Conservation (phyloP, 371 early-diverging fungal species). For the Dinochytrium kinnereticum region DNA sequence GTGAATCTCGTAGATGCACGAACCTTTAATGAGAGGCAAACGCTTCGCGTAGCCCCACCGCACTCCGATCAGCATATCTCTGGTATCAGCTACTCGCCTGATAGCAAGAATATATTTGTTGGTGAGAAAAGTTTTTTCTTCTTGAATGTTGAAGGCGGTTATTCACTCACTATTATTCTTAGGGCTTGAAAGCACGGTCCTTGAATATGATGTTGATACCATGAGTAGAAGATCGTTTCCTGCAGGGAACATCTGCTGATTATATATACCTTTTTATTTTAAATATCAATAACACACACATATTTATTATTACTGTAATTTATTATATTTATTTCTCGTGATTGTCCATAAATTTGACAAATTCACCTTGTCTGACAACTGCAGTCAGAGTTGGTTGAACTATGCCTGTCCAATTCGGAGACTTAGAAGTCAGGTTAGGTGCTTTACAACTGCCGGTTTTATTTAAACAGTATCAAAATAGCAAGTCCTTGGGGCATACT, state of each 20-base stretch:
- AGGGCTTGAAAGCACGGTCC: slow-evolving; percentile 54
- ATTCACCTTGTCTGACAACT: too few relatives aligned
- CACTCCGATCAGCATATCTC: slow-evolving; percentile 76
- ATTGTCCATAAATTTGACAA: too few relatives aligned
- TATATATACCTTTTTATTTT: too few relatives aligned
- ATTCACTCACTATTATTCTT: neutral
- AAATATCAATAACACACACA: too few relatives aligned
- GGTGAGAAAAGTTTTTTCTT: slow-evolving; percentile 57
- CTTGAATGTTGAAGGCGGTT: neutral
- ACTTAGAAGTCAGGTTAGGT: slow-evolving; percentile 46
- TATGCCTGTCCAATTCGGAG: slow-evolving; percentile 35
- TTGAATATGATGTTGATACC: slow-evolving; percentile 60
- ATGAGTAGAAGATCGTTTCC: slow-evolving; percentile 57
- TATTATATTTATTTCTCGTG: too few relatives aligned
- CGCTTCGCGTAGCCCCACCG: slow-evolving; percentile 59
- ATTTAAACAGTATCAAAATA: neutral
- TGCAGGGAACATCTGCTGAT: slow-evolving; percentile 35
- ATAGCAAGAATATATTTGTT: slow-evolving; percentile 77
- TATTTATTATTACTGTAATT: too few relatives aligned
- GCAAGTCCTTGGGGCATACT: slow-evolving; percentile 53
- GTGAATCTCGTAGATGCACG: slow-evolving; percentile 85
- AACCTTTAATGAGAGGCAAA: slow-evolving; percentile 76
- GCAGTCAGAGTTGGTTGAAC: neutral
- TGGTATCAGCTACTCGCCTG: slow-evolving; percentile 79
- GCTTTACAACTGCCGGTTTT: neutral